Base-by-base conservation (phyloP, 1,139 yeast genomes). In the Candida smagusa region DNA sequence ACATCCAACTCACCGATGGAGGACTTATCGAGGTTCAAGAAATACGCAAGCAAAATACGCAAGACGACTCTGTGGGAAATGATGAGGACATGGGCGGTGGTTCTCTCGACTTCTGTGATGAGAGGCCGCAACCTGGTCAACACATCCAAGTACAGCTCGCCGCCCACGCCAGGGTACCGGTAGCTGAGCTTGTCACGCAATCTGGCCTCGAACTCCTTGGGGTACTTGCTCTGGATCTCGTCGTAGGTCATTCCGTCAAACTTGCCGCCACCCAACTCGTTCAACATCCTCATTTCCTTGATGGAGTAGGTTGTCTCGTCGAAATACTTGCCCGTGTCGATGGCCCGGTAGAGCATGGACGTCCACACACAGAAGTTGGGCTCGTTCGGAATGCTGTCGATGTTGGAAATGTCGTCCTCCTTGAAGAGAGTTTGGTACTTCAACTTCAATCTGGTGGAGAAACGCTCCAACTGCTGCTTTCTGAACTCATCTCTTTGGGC, bases 101-200 rank as follows among this genome's bases (percentile, higher is more conserved):
- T 86, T 49, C 97, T 74, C 61, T 92, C 98, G 35, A 92, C 74
- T 58, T 92, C 98, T 9, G 90, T 89, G 46, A 92, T 90, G 28
- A 92, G 78, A 1, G 97, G 95, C 41, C 96, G 72, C 42, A 92
- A 70, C 43, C 98, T 73, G 46, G 90, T 87, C 52, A 92, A 84
- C 4, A 90, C 98, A 61, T 92, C 98, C 50, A 90, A 65, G 52
- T 90, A 90, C 0, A 95, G 85, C 62, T 90, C 97, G 25, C 97
- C 97, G n/a, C 97, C 96, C 37, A 88, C 86, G 8, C 97, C 97
- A 2, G 97, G 97, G 56, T 89, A 90, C 48, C 97, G 69, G 61
- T 89, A 90, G 22, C 82, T 69, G 51, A 90, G 71, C 61, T 90
- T 90, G 58, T 87, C 84, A 32, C 72, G 69, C 48, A 87, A 65